Percentiles rank a stretch among this genome's conserved stretches.
Evolutionary conservation across 2,329 filamentous ascomycete species (phyloP).

Genomic region (Fusarium acutatum): DNA sequence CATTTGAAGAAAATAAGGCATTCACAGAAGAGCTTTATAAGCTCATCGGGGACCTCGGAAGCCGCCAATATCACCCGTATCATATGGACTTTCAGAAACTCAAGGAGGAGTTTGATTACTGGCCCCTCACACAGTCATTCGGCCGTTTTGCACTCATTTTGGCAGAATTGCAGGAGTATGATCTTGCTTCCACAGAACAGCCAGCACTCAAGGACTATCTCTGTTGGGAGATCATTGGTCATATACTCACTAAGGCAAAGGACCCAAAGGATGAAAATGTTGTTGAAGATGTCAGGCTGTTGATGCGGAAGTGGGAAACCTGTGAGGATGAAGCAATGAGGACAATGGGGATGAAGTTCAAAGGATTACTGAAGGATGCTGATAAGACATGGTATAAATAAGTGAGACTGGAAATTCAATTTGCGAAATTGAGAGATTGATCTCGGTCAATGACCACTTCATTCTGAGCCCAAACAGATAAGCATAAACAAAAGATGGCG

Average conservation of each 20-base stretch:
- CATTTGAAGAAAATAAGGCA: not conserved
- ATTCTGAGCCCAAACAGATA: not conserved
- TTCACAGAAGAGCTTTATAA: slow-evolving; percentile 20
- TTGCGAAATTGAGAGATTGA: not conserved
- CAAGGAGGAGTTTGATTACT: slow-evolving; percentile 14
- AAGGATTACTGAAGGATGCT: not conserved
- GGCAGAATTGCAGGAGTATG: not conserved
- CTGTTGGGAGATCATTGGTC: slow-evolving; percentile 21
- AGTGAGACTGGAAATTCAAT: not conserved
- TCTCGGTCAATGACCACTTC: too few relatives aligned
- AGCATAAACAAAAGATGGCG: not conserved
- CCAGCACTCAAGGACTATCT: slow-evolving; percentile 30
- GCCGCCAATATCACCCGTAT: slow-evolving; percentile 28
- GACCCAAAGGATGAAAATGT: not conserved
- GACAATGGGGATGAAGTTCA: not conserved
- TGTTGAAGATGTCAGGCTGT: not conserved
- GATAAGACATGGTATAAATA: slow-evolving; percentile 5
- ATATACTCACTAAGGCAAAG: not conserved
- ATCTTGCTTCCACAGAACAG: not conserved
- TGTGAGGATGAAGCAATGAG: slow-evolving; percentile 10
- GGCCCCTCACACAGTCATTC: not conserved
- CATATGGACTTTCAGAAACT: slow-evolving; percentile 34
- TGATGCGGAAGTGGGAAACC: slow-evolving; percentile 21
- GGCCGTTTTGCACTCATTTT: slow-evolving; percentile 19
- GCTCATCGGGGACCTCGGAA: slow-evolving; percentile 17